Evolutionary conservation across 2,329 filamentous ascomycete species (phyloP), one percentile per base, ranked within the genome.

Genomic region (Metarhizium brunneum): DNA sequence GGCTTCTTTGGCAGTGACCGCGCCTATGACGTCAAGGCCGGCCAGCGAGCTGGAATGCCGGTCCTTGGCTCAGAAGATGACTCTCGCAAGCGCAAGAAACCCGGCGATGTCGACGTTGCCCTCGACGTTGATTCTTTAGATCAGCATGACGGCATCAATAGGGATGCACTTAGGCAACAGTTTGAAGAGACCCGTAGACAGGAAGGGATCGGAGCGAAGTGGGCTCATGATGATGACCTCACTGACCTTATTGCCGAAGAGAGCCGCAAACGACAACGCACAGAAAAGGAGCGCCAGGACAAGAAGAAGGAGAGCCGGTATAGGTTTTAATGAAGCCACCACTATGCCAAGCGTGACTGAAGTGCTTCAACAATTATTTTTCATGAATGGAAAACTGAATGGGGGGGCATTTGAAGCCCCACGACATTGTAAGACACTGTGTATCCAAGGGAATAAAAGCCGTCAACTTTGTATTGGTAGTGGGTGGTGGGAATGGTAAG

Each of bases 1-100:
- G 94, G 94, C 49, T 97, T 99, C 82, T 97, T 99, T 68, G 94
- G 94, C 63, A 92, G 90, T 64, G 92, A 97, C 68, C 87, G 90
- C 66, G 88, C 88, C 16, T 99, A 99, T 72, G 92, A 99, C 71
- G 80, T 99, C 59, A 86, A 83, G 55, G 69, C 68, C 42, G 66
- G 56, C 45, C 72, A 71, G 60, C 76, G 80, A 58, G 73, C 76
- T 25, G 75, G 78, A 57, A 71, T 89, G 58, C 87, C 88, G 1
- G 81, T 95, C 2, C 81, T 99, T 4, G 94, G 92, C 11, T 81
- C 83, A 60, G 90, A 95, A 29, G 88, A 91, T 57, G 84, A 91
- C 55, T 79, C 71, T 29, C 77, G 89, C 65, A 94, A 95, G 75
- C 83, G 90, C 65, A 99, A 97, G 83, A 96, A 96, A 80, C 92